Evolutionary conservation across 2,329 filamentous ascomycete species (phyloP), one percentile per base, ranked within the genome.

Genomic region (Xylariales sp.): DNA sequence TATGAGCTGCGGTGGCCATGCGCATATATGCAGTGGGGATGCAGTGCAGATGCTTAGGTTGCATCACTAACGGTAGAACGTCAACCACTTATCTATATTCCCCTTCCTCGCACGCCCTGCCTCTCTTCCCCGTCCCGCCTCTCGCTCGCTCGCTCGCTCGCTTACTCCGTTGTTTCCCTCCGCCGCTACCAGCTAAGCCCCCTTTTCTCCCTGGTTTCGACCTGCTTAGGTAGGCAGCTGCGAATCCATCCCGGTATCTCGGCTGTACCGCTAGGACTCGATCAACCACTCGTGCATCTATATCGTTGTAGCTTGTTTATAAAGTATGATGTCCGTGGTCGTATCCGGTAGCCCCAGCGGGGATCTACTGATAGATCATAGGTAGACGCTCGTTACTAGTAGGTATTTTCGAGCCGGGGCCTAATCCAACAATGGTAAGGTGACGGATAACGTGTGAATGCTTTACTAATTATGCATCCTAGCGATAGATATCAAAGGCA

Each of bases 211-310:
- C 32, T 39, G 32, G 8, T 67, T 49, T 58, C n/a, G 39, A 63
- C 59, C 60, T 67, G 53, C 55, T 53, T 53, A 67, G 65, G 55
- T 60, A 64, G 65, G 65, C 61, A 64, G 48, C 55, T 64, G 59
- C 49, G 4, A 5, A 43, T 9, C 5, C 23, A 49, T 60, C 43
- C 41, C n/a, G 14, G 36, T 23, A 43, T 48, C 36, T 49, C 43
- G 34, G 48, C 34, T 43, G 50, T 48, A 30, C 50, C 43, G 36
- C 45, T 57, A 56, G 6, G 45, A 58, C 48, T 67, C 53, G 59
- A 60, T 50, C 48, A 48, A 39, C 45, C 34, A 12, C n/a, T 34
- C 50, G 10, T 39, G 36, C 1, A 36, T 34, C 5, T n/a, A 16
- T 48, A 56, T 54, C 16, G 50, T 62, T 39, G 32, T 55, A 43